Evolutionary conservation across 2,329 filamentous ascomycete genomes (phyloP).

Genomic region (Lomentospora prolificans): DNA sequence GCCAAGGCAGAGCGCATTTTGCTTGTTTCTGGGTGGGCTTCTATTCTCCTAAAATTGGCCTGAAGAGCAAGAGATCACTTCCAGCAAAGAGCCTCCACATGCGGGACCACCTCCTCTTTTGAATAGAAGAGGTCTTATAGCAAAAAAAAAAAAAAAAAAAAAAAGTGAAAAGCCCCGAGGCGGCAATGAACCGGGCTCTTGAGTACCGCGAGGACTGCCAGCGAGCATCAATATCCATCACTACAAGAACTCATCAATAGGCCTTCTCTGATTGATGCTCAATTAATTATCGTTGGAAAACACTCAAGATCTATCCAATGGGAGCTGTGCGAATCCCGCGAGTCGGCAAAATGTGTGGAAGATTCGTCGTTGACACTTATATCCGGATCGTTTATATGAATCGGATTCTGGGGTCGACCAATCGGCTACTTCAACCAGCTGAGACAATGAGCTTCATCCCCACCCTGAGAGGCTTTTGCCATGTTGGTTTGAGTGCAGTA

Average conservation of each 20-base stretch:
- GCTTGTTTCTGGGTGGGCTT: not conserved
- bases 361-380: not conserved
- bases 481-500: not conserved
- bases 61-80: not conserved
- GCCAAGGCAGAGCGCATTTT: not conserved
- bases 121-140: not conserved
- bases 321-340: not conserved
- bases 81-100: not conserved
- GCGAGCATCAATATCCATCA: not conserved
- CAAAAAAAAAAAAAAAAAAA: no score
- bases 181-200: not conserved
- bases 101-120: not conserved
- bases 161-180: not conserved
- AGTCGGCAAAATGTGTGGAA: not conserved
- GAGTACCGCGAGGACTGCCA: not conserved
- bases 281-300: not conserved
- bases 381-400: not conserved
- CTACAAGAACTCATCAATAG: not conserved
- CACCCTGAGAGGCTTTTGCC: not conserved
- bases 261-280: not conserved
- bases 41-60: not conserved
- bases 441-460: not conserved
- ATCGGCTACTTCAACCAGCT: not conserved
- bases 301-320: not conserved
- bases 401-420: not conserved